Conservation (phyloP, 1,139 yeast species). For the Magnusiomyces sp. region DNA sequence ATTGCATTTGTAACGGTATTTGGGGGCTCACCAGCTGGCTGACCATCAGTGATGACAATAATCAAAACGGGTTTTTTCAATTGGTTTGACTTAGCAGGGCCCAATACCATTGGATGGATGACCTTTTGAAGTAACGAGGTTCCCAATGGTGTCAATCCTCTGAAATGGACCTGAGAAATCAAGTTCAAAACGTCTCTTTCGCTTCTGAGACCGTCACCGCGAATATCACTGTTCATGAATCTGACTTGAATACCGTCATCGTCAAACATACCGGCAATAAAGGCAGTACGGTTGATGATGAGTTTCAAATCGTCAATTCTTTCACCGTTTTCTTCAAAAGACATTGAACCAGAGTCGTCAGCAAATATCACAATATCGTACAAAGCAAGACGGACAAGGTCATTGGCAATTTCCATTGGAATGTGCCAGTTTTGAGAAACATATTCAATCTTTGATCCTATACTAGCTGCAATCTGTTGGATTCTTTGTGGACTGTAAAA, state of each 20-base stretch:
- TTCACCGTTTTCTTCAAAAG: conserved; percentile 32
- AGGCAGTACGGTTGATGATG: conserved; percentile 28
- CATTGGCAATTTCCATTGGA: conserved; percentile 29
- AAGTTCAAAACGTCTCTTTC: conserved; percentile 26
- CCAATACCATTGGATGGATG: conserved; percentile 27
- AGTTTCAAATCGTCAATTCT: conserved; percentile 31
- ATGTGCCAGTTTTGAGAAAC: conserved; percentile 26
- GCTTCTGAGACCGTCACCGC: conserved; percentile 25
- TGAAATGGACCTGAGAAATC: conserved; percentile 24
- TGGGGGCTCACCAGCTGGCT: conserved; percentile 30
- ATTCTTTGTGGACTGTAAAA: conserved; percentile 29
- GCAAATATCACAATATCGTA: conserved; percentile 30
- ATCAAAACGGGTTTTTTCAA: conserved; percentile 29
- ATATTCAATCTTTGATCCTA: conserved; percentile 21
- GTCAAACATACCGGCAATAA: conserved; percentile 29
- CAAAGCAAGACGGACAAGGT: conserved; percentile 27
- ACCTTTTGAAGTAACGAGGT: conserved; percentile 25
- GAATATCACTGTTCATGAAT: conserved; percentile 27
- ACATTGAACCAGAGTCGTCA: conserved; percentile 33
- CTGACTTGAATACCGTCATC: conserved; percentile 30
- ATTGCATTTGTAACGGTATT: conserved; percentile 25
- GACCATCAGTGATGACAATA: conserved; percentile 30
- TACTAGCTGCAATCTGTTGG: conserved; percentile 25
- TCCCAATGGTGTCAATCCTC: conserved; percentile 31
- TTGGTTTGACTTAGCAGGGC: conserved; percentile 23